Percentiles rank a stretch among this genome's conserved stretches.
These are phyloP conservation scores for Dipteronia sinensis DNA, from an alignment of 345 rosid species.

Conservation along the genomic window DNA sequence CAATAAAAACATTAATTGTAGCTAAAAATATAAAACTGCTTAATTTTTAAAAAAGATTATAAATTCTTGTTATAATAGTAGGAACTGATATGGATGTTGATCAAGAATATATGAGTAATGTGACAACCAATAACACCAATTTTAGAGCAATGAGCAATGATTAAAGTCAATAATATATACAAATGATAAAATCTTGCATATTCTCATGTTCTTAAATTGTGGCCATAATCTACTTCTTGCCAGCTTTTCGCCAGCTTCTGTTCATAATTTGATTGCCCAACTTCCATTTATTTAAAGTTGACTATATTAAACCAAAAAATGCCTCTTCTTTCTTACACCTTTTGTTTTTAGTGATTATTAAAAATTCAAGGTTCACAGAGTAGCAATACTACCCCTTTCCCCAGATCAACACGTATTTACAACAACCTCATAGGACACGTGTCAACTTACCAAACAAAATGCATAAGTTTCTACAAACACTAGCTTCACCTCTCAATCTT, in stretches of 20 bases:
- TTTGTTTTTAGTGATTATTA: neutral
- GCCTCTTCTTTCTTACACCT: neutral
- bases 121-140: neutral
- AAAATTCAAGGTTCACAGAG: neutral
- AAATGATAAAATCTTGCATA: neutral
- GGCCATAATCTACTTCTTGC: neutral
- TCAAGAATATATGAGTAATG: neutral
- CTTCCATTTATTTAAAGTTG: neutral
- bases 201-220: neutral
- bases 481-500: neutral
- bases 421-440: neutral
- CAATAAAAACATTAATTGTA: no score
- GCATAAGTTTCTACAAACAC: neutral
- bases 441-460: neutral
- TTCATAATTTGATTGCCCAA: neutral
- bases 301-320: neutral
- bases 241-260: conserved; percentile 16
- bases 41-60: no score
- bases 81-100: no score
- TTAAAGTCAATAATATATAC: neutral
- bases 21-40: no score
- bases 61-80: no score
- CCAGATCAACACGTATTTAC: conserved; percentile 11
- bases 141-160: neutral
- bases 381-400: neutral